Evolutionary conservation across 2,329 filamentous ascomycete species (phyloP), one percentile per base, ranked within the genome.

Genomic region (Cordyceps farinosa): DNA sequence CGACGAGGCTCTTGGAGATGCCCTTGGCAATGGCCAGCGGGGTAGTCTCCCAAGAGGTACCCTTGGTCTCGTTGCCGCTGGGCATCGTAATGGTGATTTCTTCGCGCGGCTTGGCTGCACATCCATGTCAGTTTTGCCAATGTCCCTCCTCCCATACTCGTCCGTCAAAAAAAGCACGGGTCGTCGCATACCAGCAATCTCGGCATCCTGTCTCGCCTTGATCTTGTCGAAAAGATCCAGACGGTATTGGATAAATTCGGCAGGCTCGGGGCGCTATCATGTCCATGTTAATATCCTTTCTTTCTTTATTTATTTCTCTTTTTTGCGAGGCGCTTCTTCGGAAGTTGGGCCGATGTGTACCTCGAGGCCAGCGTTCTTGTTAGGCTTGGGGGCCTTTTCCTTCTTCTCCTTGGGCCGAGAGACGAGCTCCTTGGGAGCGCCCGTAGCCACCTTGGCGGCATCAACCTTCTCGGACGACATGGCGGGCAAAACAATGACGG

Each of bases 1-100:
- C 92, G 79, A 86, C 90, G 70, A 90, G 84, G 73, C 87, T 95
- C 85, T 90, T 97, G 78, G 83, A 92, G 76, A 93, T 97, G 71
- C 82, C 85, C 78, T 86, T 90, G 67, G 87, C 86, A 76, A 97
- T 88, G 70, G 88, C 83, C 51, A 83, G 89, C 6, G 95, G 95
- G 17, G 92, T 96, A 69, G 92, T 97, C 80, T 96, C 91, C 90
- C 90, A 98, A 56, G 92, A 88, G 68, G 89, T 94, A 66, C 90
- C 95, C 67, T 85, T 77, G 72, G 88, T 85, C 70, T 87, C 78
- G 69, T 84, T 87, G 67, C 90, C 90, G 76, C 92, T 88, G 67
- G 84, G 85, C 66, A 95, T 82, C 56, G 88, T 90, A 71, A 94
- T 83, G 64, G 82, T 86, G 75, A 94, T 94, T 67, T 87, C 82